phyloP scores from a whole-genome alignment of 2,329 filamentous ascomycete species.

The Neurospora sp. region DNA sequence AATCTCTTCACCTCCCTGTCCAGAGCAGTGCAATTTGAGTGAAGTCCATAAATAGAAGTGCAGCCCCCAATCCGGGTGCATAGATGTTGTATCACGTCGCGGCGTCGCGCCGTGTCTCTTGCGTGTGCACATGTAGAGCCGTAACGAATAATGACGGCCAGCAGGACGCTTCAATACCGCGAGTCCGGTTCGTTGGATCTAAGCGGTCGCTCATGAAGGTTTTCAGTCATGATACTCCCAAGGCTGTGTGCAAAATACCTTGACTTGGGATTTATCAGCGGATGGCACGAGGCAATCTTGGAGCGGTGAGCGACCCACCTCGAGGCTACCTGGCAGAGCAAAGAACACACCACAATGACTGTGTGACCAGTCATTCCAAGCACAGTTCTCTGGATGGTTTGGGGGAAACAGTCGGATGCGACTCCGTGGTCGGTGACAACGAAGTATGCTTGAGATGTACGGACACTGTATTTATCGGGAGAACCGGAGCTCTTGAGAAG shows the following conservation, averaged over 20 bases:
- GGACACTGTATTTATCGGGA: background rate
- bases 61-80: background rate
- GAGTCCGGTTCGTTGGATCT: background rate
- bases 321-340: background rate
- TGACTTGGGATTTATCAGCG: background rate
- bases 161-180: background rate
- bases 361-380: background rate
- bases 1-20: background rate
- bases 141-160: background rate
- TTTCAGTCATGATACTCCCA: background rate
- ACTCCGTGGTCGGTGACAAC: background rate
- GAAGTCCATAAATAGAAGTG: constrained; percentile 19
- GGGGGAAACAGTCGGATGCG: background rate
- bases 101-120: constrained; percentile 8
- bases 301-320: background rate
- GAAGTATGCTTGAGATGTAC: background rate
- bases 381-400: background rate
- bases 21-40: constrained; percentile 8
- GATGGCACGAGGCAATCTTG: background rate
- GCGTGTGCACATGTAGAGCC: background rate
- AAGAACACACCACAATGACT: background rate
- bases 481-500: background rate
- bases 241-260: background rate
- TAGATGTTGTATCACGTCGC: constrained; percentile 14
- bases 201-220: background rate